phyloP scores from a whole-genome alignment of 306 rosid species.

The Prinsepia uniflora region DNA sequence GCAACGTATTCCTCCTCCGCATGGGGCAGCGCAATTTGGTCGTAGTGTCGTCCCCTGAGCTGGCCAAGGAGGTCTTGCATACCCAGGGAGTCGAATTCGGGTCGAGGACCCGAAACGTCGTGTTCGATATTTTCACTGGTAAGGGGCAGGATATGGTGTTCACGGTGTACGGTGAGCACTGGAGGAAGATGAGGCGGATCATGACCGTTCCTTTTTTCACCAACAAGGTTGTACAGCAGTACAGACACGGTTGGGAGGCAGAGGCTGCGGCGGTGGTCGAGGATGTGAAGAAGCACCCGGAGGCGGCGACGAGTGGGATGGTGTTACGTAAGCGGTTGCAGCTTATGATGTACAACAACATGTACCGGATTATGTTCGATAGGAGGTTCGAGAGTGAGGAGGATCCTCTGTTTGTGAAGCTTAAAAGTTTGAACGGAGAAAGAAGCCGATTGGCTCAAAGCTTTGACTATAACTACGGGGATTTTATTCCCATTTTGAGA shows the following conservation, averaged over 20 bases:
- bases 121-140: constrained; percentile 84
- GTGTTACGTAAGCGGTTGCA: constrained; percentile 62
- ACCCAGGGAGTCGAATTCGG: constrained; percentile 92
- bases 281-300: constrained; percentile 49
- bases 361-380: constrained; percentile 87
- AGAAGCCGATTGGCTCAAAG: constrained; percentile 88
- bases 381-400: constrained; percentile 70
- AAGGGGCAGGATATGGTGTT: constrained; percentile 93
- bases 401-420: constrained; percentile 54
- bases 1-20: constrained; percentile 74
- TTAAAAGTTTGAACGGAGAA: constrained; percentile 66
- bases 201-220: constrained; percentile 95
- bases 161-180: constrained; percentile 91
- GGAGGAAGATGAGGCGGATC: constrained; percentile 88
- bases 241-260: constrained; percentile 65
- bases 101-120: constrained; percentile 80
- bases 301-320: constrained; percentile 45
- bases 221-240: constrained; percentile 87
- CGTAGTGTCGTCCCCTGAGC: constrained; percentile 73
- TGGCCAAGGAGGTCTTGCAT: constrained; percentile 82
- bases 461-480: constrained; percentile 85
- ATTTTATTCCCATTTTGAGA: constrained; percentile 81
- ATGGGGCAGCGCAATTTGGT: constrained; percentile 90
- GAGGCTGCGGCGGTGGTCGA: constrained; percentile 73
- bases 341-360: constrained; percentile 88